These are phyloP conservation scores for Geosmithia flava DNA, from an alignment of 2,329 filamentous ascomycete species.

Conservation along the genomic window DNA sequence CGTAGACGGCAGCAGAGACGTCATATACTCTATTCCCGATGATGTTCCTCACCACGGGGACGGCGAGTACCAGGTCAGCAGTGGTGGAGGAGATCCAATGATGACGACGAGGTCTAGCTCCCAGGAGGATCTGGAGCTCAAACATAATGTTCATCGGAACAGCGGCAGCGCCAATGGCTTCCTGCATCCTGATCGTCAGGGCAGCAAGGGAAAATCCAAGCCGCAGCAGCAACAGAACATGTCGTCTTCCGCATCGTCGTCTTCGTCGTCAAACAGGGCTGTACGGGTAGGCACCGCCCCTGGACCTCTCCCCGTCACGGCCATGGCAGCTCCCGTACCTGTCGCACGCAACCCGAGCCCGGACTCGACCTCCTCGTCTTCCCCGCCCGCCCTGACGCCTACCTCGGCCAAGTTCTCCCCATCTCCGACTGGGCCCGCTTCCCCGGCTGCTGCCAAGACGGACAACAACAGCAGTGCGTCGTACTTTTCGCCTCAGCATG, in stretches of 20 bases:
- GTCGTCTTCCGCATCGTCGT: too few relatives aligned
- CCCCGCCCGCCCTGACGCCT: slow-evolving; percentile 8
- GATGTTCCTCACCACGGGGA: slow-evolving; percentile 6
- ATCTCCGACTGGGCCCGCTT: slow-evolving; percentile 6
- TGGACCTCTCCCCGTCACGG: neutral
- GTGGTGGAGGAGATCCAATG: too few relatives aligned
- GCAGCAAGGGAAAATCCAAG: too few relatives aligned
- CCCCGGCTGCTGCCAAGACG: slow-evolving; percentile 1
- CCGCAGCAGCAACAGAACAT: too few relatives aligned
- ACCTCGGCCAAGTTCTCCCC: slow-evolving; percentile 3
- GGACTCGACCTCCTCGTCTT: slow-evolving; percentile 3
- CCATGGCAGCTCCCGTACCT: neutral
- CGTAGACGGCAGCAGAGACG: slow-evolving; percentile 14
- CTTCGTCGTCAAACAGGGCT: too few relatives aligned
- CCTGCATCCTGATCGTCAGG: too few relatives aligned
- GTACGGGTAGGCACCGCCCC: neutral
- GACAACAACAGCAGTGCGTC: too few relatives aligned
- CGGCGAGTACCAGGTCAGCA: slow-evolving; percentile 5
- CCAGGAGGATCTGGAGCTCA: slow-evolving; percentile 27
- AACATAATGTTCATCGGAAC: too few relatives aligned
- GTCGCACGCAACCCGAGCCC: too few relatives aligned
- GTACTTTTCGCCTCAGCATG: neutral
- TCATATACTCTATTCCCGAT: slow-evolving; percentile 16
- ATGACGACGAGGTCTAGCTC: too few relatives aligned
- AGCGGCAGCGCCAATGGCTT: too few relatives aligned